Evolutionary conservation across 1,284 basidiomycete species (phyloP), one percentile per base, ranked within the genome.

Genomic region (Austropuccinia psidii): DNA sequence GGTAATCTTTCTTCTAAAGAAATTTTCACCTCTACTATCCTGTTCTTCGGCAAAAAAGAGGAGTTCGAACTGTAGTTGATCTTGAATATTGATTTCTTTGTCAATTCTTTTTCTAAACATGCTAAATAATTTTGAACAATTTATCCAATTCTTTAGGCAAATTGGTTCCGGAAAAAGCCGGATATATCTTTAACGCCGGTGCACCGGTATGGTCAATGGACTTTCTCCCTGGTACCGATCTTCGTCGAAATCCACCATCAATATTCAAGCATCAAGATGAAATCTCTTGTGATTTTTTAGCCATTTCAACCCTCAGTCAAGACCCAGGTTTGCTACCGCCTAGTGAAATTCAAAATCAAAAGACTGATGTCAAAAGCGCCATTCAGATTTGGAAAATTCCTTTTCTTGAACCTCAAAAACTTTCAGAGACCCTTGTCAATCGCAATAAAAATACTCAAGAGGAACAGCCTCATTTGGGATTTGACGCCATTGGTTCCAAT

Each of bases 171-270:
- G 33, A 74, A n/a, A 78, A 79, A 54, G 77, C 84, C 35, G 83
- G 87, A 0, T 85, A 88, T 75, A 82, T 91, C 0, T 88, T 95
- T 81, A 89, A 88, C 75, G 88, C 89, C 0, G 93, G 93, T 1
- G 88, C 88, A 2, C 89, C 90, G 0, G 89, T 91, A 17, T 92
- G 89, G 88, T 90, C 87, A 0, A 79, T 94, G 21, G 91, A 93
- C 77, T 96, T 93, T 92, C 92, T 91, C 79, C 92, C 93, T 0
- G 86, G 88, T 21, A 85, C 89, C 74, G 83, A 85, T 29, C 60
- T 43, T 35, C n/a, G 13, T 61, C 24, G n/a, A 37, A 21, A 24
- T 29, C 61, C 61, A 15, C 9, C 24, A 24, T 47, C 43, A 27
- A 64, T 19, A 24, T 8, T 21, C 19, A 45, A 33, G 9, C 43